phyloP scores from a whole-genome alignment of 352 stramenopile genomes.

The Phytophthora cactorum region DNA sequence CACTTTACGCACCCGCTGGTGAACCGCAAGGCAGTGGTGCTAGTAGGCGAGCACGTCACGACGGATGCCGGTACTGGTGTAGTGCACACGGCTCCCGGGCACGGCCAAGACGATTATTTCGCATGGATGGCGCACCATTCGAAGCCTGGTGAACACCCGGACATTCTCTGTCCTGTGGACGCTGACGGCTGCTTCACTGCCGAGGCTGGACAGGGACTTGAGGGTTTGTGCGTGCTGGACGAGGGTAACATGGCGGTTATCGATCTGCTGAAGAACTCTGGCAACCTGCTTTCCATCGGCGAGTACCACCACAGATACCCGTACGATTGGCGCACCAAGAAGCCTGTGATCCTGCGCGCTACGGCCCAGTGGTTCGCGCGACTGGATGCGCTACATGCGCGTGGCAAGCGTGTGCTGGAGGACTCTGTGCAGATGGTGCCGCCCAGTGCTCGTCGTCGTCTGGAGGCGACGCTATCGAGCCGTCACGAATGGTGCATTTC shows the following conservation, averaged over 20 bases:
- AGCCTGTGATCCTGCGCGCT: constrained; percentile 97
- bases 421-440: constrained; percentile 94
- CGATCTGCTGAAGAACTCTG: constrained; percentile 74
- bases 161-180: constrained; percentile 77
- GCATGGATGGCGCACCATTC: constrained; percentile 73
- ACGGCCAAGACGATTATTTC: constrained; percentile 97
- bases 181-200: constrained; percentile 79
- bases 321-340: constrained; percentile 99
- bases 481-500: constrained; percentile 99
- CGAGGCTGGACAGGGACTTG: constrained; percentile 91
- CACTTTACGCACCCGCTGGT: constrained; percentile 92
- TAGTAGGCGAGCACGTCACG: constrained; percentile 97
- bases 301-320: constrained; percentile 96
- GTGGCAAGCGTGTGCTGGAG: constrained; percentile 59
- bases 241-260: constrained; percentile 96
- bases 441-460: constrained; percentile 74
- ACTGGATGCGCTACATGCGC: constrained; percentile 93
- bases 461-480: constrained; percentile 88
- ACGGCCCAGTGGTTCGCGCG: constrained; percentile 99
- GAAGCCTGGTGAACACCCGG: constrained; percentile 33
- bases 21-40: constrained; percentile 82
- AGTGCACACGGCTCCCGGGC: constrained; percentile 98
- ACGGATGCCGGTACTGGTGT: constrained; percentile 97
- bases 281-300: constrained; percentile 86
- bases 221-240: constrained; percentile 89